Evolutionary conservation across 2,329 filamentous ascomycete genomes (phyloP), one percentile per base, ranked within the genome.

Genomic region (Aspergillus fumigatus): DNA sequence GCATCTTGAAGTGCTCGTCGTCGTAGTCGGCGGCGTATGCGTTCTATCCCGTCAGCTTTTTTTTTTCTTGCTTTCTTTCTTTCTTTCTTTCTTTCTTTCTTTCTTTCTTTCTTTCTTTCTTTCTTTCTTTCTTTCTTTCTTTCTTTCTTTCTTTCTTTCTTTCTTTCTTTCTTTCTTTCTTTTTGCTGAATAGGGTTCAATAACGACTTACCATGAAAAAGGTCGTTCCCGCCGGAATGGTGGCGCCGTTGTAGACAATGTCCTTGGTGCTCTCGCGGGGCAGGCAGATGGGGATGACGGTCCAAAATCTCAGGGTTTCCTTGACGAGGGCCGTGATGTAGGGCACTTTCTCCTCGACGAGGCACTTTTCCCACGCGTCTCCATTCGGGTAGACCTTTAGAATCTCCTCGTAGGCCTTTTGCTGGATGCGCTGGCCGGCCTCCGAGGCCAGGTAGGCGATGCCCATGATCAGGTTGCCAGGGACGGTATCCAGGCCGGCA

Each of bases 291-390:
- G 89, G 88, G 61, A 92, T 89, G 29, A 93, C 89, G 2, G 86
- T 88, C 82, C 86, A 93, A 78, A 84, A 93, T 26, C 90, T 84
- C 0, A 93, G 79, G 1, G 87, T 85, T 68, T 94, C 90, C 67
- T 92, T 92, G 59, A 89, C 88, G 5, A 94, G 73, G 0, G 89
- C 89, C 0, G 88, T 89, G 58, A 94, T 78, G 70, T 92, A 94
- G 0, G 87, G 84, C 0, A 90, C 81, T 65, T 89, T 90, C 66
- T 92, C 89, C 68, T 92, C 89, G 3, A 83, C 68, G 0, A 90
- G 79, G 58, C 88, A 91, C 62, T 80, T 83, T 62, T 87, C 83
- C 87, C 89, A 93, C n/a, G 88, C 87, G 55, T 91, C 87, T 48
- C 85, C 84, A 58, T 89, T 73, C 0, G 88, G 88, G 63, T 92